Evolutionary conservation across 1,284 basidiomycete genomes (phyloP), one percentile per base, ranked within the genome.

Genomic region (Malassezia globosa): DNA sequence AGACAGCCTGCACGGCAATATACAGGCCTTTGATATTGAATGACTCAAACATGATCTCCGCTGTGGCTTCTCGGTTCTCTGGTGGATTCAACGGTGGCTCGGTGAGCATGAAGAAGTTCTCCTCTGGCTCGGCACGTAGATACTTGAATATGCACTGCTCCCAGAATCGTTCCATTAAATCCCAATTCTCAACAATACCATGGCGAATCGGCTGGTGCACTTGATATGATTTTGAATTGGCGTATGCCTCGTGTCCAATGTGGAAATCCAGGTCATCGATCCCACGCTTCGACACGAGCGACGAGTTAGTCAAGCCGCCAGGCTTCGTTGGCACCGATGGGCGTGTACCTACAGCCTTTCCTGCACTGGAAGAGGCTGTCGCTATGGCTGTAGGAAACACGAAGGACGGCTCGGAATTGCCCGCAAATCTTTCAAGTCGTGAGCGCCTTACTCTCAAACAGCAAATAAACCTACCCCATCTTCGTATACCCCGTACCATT

Each of bases 111-210:
- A 96, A 95, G 74, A 96, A 87, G 74, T 97, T 94, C 74, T 97
- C 94, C 75, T 97, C 94, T 11, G 94, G 94, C 75, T 99, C 94
- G 11, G 90, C 90, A 52, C 92, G 80, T 55, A 99, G 79, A 76
- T 97, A 97, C 76, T 97, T 97, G 82, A 99, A 99, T 79, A 97
- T 97, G 52, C 85, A 88, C 77, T 97, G 92, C 74, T 96, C 90
- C 94, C 92, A 97, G 75, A 90, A 97, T 8, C 94, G 79, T 74
- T 97, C 94, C 94, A 99, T 99, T 66, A 94, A 82, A 75, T 97
- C 94, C 94, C 94, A 99, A 72, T 97, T 96, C 61, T 97, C 94
- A 69, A 97, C 95, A 82, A 88, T 83, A 31, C 94, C 94, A 72
- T 99, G 94, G 48, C 86, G 81, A 70, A 97, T 96, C 19, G 94